Base-by-base conservation (phyloP, 805 yeast species). In the Grigorovia yakushimaensis region DNA sequence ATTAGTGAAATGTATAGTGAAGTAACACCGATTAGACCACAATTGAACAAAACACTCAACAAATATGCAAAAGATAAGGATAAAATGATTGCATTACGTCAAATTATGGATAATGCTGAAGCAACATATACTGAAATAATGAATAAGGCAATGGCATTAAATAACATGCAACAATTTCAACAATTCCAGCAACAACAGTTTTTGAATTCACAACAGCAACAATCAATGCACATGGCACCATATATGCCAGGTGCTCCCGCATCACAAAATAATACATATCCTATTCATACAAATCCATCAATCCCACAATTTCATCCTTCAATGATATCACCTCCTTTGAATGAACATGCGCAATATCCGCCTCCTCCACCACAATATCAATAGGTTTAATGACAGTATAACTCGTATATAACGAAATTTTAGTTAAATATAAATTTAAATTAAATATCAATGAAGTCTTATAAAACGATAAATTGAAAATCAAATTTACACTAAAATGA, bases 1-100 rank as follows among this genome's bases (percentile, higher is more conserved):
- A 73, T 91, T 21, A 88, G 88, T 50, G 70, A 71, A 33, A 68
- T 87, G 50, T 85, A 89, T 61, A 86, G 88, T 45, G 74, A 79
- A 13, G 72, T 88, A 1, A 75, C 84, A 17, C 79, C 88, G 4
- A 68, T 87, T 44, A 79, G 95, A 52, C 87, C 88, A 0, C 76
- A 79, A 51, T 71, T 93, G 50, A 86, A 86, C 15, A 78, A 78
- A 57, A 68, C 81, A 56, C 78, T 93, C 51, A 96, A 87, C 48
- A 79, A 85, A 62, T 84, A 87, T 63, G 75, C 87, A 36, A 74
- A 77, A 41, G 77, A 87, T 57, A 79, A 84, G 60, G 85, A 88
- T 55, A 97, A 91, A 52, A 69, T 91, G 50, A 69, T 80, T 51
- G 77, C 77, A 19, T 70, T 91, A 55, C 83, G 87, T 57, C 76